These are phyloP conservation scores for Cucumis melo DNA, from an alignment of 306 rosid species.

Conservation along the genomic window DNA sequence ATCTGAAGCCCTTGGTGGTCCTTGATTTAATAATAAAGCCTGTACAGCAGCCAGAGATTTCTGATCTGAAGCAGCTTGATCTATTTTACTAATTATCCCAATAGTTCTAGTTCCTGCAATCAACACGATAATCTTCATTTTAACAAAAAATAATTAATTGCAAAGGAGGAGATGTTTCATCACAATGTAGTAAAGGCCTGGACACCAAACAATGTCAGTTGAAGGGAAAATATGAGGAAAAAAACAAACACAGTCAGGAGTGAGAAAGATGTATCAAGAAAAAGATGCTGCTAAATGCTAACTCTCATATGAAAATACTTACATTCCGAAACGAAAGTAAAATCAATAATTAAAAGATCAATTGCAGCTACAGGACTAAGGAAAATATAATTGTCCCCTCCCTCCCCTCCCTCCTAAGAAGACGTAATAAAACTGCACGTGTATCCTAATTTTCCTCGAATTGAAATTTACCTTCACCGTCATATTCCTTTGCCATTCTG, in stretches of 20 bases:
- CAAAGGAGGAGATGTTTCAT: not conserved
- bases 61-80: constrained; percentile 87
- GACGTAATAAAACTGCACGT: not conserved
- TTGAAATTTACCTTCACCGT: constrained; percentile 53
- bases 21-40: constrained; percentile 79
- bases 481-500: constrained; percentile 72
- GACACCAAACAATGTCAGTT: not conserved
- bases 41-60: constrained; percentile 91
- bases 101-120: constrained; percentile 74
- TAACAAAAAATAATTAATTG: constrained; percentile 1
- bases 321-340: not conserved
- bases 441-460: not conserved
- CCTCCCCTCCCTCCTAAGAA: not conserved
- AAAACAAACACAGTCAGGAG: not conserved
- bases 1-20: constrained; percentile 73
- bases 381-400: not conserved
- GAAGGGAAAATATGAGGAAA: not conserved
- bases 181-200: not conserved
- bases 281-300: not conserved
- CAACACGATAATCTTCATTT: constrained; percentile 7
- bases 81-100: constrained; percentile 86
- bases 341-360: not conserved
- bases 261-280: not conserved
- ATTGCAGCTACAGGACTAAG: not conserved
- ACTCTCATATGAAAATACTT: not conserved